Base-by-base conservation (phyloP, 495 filamentous ascomycete species). In the Penicilliopsis zonata region DNA sequence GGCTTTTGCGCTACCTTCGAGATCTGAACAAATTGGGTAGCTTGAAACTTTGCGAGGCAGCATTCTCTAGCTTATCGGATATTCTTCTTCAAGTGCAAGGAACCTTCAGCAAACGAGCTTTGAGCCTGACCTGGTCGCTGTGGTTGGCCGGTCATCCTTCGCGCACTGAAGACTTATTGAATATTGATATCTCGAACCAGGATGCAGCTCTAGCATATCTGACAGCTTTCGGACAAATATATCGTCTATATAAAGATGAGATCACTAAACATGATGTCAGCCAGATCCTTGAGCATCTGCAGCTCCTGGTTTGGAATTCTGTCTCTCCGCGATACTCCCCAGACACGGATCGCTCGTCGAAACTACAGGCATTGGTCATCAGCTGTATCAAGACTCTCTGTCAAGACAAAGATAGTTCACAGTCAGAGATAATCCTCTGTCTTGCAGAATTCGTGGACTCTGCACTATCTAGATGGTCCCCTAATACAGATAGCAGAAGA, bases 321-420 rank as follows among this genome's bases (percentile, higher is more conserved):
- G 76, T 82, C 15, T 70, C 72, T n/a, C 70, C 78, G 2, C 59
- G 71, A 10, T 94, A 94, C 46, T 77, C 81, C 20, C 74, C 73
- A 20, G 90, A 95, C 55, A 63, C 86, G n/a, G 87, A 94, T 31
- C 76, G 74, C 35, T 66, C 82, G 37, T 94, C 86, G 1, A 68
- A 74, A 6, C 52, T 98, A 5, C 90, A 98, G 47, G 69, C 54
- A 8, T 64, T 78, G 41, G 75, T 88, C 10, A 54, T 90, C 9
- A 76, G 84, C 14, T 76, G 72, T 23, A 59, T 92, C 23, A 78
- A 76, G 42, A 66, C 70, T 24, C 68, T 94, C 10, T 76, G 79
- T 18, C 72, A 70, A 2, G 81, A 88, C 31, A 59, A 78, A 14
- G 54, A 64, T 3, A 74, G 72, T 2, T 76, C 78, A 0, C 76